phyloP scores from a whole-genome alignment of 441 rosid species.

The Syzygium malaccense region DNA sequence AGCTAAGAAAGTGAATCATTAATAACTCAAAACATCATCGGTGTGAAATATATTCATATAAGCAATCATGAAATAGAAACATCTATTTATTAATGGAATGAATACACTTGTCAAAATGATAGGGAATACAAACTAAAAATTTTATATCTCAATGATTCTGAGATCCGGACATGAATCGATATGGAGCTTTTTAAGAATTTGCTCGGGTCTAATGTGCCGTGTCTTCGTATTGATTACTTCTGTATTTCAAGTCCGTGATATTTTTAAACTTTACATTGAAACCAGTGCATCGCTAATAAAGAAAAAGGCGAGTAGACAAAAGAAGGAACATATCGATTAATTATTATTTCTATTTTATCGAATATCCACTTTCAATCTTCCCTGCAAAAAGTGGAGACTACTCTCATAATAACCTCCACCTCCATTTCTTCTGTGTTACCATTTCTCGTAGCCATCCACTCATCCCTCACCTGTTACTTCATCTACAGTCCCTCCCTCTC shows the following conservation, averaged over 20 bases:
- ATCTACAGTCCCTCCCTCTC: constrained; percentile 5
- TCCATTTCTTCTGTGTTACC: not conserved
- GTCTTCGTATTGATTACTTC: not conserved
- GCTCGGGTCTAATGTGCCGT: not conserved
- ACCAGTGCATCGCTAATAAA: not conserved
- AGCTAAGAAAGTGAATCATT: not conserved
- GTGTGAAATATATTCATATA: not conserved
- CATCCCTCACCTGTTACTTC: constrained; percentile 15
- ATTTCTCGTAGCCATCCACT: constrained; percentile 14
- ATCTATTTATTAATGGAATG: not conserved
- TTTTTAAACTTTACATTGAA: not conserved
- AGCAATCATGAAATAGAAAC: not conserved
- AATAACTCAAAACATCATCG: not conserved
- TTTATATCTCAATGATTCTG: no score
- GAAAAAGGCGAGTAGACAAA: not conserved
- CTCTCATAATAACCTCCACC: constrained; percentile 1
- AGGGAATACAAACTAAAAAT: no score
- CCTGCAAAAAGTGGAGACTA: not conserved
- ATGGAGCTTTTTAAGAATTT: no score
- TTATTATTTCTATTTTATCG: not conserved
- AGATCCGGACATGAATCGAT: no score
- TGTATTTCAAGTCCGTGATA: not conserved
- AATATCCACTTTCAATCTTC: not conserved
- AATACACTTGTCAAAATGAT: not conserved
- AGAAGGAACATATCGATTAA: not conserved